Base-by-base conservation (phyloP, 164 flowering plant genomes). In the Annona cherimola region DNA sequence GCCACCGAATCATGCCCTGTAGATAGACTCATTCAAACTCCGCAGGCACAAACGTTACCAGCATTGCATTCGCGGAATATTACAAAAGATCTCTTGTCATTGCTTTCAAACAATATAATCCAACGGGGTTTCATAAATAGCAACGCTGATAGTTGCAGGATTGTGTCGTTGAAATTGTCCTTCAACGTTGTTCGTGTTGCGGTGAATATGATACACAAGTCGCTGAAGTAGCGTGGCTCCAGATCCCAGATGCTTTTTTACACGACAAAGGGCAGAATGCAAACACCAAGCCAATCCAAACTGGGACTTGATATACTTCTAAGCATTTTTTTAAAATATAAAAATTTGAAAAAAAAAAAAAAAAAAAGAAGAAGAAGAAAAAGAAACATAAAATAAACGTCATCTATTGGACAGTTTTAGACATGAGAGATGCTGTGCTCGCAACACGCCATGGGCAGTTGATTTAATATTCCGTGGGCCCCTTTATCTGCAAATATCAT, bases 401-500 rank as follows among this genome's bases (percentile, higher is more conserved):
- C 2, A 50, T 12, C 57, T 50, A 50, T 50, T 50, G 8, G 57
- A 16, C 9, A 11, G 14, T 11, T 50, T 8, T 50, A 50, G 57
- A 50, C 14, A 50, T 50, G 57, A 50, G 14, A 50, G 57, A 50
- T 9, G 57, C 57, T 50, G 14, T 16, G 14, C 9, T 9, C 14
- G 14, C 4, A 50, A 16, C 57, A 0, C 57, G 0, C 9, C 14
- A 11, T 50, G 18, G 57, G 14, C 3, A 50, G 57, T 50, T 50
- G 57, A 50, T 50, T 50, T 11, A 50, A 50, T 50, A 50, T 6
- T 50, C 14, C 14, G 57, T 50, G 57, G 63, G 63, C 39, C 63
- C 19, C 63, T 63, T 63, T 63, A 63, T 63, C 66, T 63, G 66
- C 66, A 63, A 42, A 63, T 35, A 63, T 42, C 66, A 63, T 9